phyloP scores from a whole-genome alignment of 768 basidiomycete species.

The Auricularia heimuer region DNA sequence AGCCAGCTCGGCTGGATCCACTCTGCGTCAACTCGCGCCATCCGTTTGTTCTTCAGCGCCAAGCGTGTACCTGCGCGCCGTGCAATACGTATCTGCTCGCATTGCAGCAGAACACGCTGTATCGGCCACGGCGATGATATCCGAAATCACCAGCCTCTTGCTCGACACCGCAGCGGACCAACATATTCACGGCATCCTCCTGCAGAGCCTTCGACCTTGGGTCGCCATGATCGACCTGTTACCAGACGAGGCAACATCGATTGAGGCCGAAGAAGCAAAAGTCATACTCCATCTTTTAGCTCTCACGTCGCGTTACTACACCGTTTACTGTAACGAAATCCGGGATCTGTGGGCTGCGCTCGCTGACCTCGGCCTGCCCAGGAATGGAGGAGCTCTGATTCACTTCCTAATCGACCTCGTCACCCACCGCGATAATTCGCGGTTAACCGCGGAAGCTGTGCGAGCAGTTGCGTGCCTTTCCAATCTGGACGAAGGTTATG shows the following conservation, averaged over 20 bases:
- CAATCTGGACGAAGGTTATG: conserved; percentile 58
- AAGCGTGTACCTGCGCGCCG: conserved; percentile 71
- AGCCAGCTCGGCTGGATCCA: conserved; percentile 52
- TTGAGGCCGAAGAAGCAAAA: conserved; percentile 49
- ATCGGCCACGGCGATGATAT: conserved; percentile 54
- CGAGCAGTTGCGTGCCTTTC: conserved; percentile 79
- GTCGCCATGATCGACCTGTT: conserved; percentile 64
- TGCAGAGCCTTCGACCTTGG: conserved; percentile 82
- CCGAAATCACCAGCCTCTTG: conserved; percentile 59
- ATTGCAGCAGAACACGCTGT: conserved; percentile 68
- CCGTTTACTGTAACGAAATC: conserved; percentile 71
- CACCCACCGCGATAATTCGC: conserved; percentile 67
- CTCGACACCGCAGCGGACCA: conserved; percentile 41
- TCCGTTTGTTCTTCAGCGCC: conserved; percentile 62
- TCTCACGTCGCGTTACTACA: conserved; percentile 67
- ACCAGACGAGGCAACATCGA: conserved; percentile 42
- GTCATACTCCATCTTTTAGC: conserved; percentile 74
- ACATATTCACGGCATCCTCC: conserved; percentile 40
- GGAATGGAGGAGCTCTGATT: conserved; percentile 70
- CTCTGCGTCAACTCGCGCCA: conserved; percentile 65
- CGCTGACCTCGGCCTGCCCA: conserved; percentile 57
- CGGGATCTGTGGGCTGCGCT: conserved; percentile 69
- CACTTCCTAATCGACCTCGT: conserved; percentile 84
- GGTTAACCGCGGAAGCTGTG: conserved; percentile 70
- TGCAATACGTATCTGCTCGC: conserved; percentile 64